These are phyloP conservation scores for Fraxinus angustifolia DNA, from an alignment of 305 asterid genomes.

Conservation along the genomic window DNA sequence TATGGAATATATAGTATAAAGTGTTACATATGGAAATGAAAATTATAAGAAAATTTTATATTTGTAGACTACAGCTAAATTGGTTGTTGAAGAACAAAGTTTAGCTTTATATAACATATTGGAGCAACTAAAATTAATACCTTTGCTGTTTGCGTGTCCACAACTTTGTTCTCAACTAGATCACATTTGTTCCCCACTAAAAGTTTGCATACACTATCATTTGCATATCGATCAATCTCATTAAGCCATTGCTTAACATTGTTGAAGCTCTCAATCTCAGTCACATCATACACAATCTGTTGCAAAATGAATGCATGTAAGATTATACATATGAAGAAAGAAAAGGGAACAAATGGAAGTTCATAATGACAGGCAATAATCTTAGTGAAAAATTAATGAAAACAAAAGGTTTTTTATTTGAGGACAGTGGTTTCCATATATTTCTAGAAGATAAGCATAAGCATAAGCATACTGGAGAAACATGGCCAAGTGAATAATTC, in stretches of 20 bases:
- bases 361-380: not conserved
- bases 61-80: not conserved
- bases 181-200: constrained; percentile 22
- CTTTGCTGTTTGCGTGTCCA: constrained; percentile 22
- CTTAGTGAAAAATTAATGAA: not conserved
- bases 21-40: not conserved
- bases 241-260: constrained; percentile 21
- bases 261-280: constrained; percentile 24
- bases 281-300: constrained; percentile 22
- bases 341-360: not conserved
- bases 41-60: not conserved
- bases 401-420: not conserved
- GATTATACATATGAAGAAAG: not conserved
- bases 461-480: not conserved
- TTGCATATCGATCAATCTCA: constrained; percentile 23
- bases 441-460: not conserved
- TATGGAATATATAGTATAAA: not conserved
- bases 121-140: not conserved
- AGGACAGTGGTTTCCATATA: not conserved
- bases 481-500: not conserved
- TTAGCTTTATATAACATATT: not conserved
- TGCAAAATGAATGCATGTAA: not conserved
- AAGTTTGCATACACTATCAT: constrained; percentile 18
- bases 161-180: constrained; percentile 20
- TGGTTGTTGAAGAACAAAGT: not conserved